Percentiles rank a stretch among this genome's conserved stretches.
These are phyloP conservation scores for Trypanosoma avium DNA, from an alignment of 208 protist species.

Conservation along the genomic window DNA sequence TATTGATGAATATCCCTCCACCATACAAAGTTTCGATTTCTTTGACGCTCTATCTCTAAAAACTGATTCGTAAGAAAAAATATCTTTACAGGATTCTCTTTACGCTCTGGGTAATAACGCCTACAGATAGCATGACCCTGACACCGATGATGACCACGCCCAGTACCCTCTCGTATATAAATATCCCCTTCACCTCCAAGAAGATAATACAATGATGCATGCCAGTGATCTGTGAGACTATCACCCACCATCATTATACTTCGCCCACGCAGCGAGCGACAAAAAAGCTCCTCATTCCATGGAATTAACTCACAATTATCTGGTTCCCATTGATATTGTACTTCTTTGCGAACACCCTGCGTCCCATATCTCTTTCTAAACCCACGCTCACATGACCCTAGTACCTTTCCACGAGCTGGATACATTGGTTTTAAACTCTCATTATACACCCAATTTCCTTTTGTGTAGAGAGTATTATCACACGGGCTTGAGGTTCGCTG, in stretches of 20 bases:
- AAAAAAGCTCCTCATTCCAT: conserved; percentile 32
- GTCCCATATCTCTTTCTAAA: conserved; percentile 5
- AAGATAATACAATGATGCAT: conserved; percentile 26
- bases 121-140: conserved; percentile 25
- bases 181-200: conserved; percentile 23
- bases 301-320: conserved; percentile 26
- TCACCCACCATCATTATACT: conserved; percentile 34
- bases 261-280: conserved; percentile 18
- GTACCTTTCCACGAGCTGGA: conserved; percentile 4
- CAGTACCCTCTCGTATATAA: conserved; percentile 19
- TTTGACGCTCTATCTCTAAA: neutral
- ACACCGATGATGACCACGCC: conserved; percentile 1
- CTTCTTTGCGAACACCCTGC: conserved; percentile 14
- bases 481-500: conserved; percentile 13
- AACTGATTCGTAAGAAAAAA: conserved; percentile 33
- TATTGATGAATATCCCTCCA: conserved; percentile 25
- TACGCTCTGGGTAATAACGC: conserved; percentile 25
- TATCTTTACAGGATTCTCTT: conserved; percentile 22
- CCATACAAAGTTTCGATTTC: conserved; percentile 21
- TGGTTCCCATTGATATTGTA: conserved; percentile 27
- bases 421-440: conserved; percentile 3
- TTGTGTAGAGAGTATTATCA: neutral
- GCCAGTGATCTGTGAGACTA: conserved; percentile 31
- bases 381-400: conserved; percentile 22
- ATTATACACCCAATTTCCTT: conserved; percentile 24